Conservation (phyloP, 2,329 filamentous ascomycete species). For the Scopulariopsis brevicaulis region DNA sequence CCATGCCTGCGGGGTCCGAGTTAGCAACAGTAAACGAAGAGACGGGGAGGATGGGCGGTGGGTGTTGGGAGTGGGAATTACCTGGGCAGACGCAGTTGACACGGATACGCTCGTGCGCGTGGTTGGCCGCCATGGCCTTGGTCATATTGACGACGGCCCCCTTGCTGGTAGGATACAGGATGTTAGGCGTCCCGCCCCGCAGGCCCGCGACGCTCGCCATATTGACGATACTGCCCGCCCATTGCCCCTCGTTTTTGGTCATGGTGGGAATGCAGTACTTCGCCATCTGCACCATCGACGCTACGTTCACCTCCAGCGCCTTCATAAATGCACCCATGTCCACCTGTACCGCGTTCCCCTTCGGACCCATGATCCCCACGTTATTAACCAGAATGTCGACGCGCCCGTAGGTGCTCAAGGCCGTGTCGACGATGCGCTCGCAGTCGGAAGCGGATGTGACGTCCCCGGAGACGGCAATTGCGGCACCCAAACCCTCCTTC, state of each 20-base stretch:
- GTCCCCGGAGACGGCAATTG: conserved; percentile 34
- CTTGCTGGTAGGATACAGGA: conserved; percentile 35
- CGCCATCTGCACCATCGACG: conserved; percentile 53
- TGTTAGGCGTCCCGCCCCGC: conserved; percentile 28
- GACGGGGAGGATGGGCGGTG: too few species aligned
- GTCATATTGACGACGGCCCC: conserved; percentile 39
- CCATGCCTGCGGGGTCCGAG: conserved; percentile 17
- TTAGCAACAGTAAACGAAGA: too few species aligned
- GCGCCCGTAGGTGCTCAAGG: conserved; percentile 36
- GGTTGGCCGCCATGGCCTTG: conserved; percentile 36
- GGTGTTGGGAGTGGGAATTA: conserved; percentile 7
- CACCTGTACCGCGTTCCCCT: conserved; percentile 47
- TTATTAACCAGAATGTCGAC: conserved; percentile 55
- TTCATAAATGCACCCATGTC: conserved; percentile 46
- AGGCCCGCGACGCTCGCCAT: conserved; percentile 50
- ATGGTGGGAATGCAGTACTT: conserved; percentile 51
- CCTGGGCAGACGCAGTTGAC: conserved; percentile 39
- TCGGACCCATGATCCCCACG: conserved; percentile 48
- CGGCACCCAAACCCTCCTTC: conserved; percentile 22
- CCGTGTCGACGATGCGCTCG: conserved; percentile 22
- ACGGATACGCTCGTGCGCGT: conserved; percentile 30
- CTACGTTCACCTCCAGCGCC: conserved; percentile 49
- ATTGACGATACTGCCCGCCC: conserved; percentile 44
- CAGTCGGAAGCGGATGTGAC: conserved; percentile 44
- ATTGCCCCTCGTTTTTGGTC: conserved; percentile 34